Evolutionary conservation across 108 stramenopile species (phyloP).

Genomic region (Poteriospumella lacustris): DNA sequence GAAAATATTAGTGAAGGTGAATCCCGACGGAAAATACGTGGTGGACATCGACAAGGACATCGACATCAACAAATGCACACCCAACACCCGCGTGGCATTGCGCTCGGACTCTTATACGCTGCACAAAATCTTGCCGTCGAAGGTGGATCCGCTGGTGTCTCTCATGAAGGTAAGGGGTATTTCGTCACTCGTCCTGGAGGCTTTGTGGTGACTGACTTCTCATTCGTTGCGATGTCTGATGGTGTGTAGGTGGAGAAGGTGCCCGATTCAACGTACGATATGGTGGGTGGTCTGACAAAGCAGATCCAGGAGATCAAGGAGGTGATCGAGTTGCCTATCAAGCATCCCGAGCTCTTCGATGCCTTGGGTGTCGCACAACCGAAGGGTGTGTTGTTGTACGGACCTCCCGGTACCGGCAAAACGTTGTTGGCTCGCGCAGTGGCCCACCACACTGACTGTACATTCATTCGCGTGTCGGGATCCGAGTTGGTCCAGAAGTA

Average conservation of each 20-base stretch:
- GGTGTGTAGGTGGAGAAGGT: constrained; percentile 83
- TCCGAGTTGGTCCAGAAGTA: constrained; percentile 99
- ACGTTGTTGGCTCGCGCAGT: constrained; percentile 97
- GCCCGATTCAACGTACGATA: constrained; percentile 98
- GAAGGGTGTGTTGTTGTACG: constrained; percentile 92
- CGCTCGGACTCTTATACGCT: constrained; percentile 95
- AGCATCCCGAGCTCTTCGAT: constrained; percentile 99
- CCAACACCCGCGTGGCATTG: constrained; percentile 95
- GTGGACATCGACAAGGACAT: constrained; percentile 94
- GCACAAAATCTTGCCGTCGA: constrained; percentile 97
- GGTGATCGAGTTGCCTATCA: constrained; percentile 98
- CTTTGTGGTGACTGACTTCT: not conserved
- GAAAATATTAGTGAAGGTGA: constrained; percentile 94
- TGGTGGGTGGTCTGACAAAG: constrained; percentile 98
- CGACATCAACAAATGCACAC: constrained; percentile 87
- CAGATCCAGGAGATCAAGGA: constrained; percentile 99
- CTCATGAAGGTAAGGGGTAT: constrained; percentile 73
- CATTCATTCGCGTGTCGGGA: constrained; percentile 97
- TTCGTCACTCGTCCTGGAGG: too few relatives aligned
- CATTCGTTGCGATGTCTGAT: not conserved
- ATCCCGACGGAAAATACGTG: constrained; percentile 98
- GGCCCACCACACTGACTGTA: constrained; percentile 99
- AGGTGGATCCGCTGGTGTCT: constrained; percentile 95
- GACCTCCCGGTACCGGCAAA: constrained; percentile 99
- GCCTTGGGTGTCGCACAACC: constrained; percentile 90